Percentiles rank a stretch among this genome's conserved stretches.
These are phyloP conservation scores for Sisymbrium altissimum DNA, from an alignment of 345 rosid genomes.

Conservation along the genomic window DNA sequence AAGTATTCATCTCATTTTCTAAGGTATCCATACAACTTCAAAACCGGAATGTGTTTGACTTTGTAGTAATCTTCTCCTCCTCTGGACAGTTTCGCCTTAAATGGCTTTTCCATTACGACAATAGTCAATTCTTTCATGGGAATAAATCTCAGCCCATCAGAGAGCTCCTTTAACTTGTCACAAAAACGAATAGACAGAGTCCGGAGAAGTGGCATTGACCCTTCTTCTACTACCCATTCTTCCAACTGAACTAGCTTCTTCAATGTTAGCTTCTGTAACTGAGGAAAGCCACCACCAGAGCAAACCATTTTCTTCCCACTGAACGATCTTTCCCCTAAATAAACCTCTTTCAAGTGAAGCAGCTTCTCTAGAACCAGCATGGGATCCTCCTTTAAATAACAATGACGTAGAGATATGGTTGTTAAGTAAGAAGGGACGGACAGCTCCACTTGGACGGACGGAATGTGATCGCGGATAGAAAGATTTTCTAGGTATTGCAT, in stretches of 20 bases:
- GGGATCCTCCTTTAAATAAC: background rate
- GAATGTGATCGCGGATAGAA: background rate
- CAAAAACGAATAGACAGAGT: background rate
- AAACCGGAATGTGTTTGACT: background rate
- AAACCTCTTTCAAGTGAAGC: background rate
- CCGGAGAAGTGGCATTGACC: background rate
- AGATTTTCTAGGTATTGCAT: background rate
- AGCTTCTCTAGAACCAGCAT: background rate
- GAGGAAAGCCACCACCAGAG: background rate
- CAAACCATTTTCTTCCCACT: background rate
- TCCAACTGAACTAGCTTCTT: background rate
- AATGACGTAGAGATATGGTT: background rate
- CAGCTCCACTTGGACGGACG: background rate
- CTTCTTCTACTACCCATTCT: background rate
- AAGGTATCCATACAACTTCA: too few species aligned
- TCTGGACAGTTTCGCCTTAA: background rate
- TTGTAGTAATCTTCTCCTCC: background rate
- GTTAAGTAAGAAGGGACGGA: background rate
- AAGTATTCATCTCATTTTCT: too few species aligned
- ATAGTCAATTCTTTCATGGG: background rate
- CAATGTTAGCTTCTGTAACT: background rate
- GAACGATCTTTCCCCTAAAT: background rate
- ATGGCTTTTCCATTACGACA: background rate
- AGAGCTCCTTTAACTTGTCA: background rate
- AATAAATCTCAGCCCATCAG: background rate